Evolutionary conservation across 192 early-diverging fungal genomes (phyloP).

Genomic region (Umbelopsis sp.): DNA sequence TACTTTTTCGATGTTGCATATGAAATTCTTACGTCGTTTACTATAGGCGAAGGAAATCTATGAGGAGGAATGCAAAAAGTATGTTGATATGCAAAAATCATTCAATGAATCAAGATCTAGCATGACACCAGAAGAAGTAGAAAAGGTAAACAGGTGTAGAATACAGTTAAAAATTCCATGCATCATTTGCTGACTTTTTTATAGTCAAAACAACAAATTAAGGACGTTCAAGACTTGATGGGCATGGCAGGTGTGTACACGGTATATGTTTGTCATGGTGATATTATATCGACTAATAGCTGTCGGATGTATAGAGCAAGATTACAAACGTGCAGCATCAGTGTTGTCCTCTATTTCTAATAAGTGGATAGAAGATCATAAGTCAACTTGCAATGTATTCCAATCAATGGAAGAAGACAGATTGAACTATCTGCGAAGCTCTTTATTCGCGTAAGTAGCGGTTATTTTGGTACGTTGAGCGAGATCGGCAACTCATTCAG

Average conservation of each 20-base stretch:
- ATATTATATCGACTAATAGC: no score
- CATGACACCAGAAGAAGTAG: neutral
- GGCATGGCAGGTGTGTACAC: neutral
- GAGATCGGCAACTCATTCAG: no score
- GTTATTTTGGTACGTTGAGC: neutral
- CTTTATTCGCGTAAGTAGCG: slow-evolving; percentile 61
- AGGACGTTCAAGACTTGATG: neutral
- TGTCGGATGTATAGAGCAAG: no score
- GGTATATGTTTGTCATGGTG: no score
- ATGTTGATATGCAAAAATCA: neutral
- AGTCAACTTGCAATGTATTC: slow-evolving; percentile 46
- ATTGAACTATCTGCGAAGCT: slow-evolving; percentile 62
- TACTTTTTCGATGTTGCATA: neutral
- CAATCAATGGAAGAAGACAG: slow-evolving; percentile 72
- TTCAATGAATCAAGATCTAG: neutral
- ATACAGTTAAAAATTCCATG: neutral
- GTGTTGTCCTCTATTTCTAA: slow-evolving; percentile 37
- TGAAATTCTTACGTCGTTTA: no score
- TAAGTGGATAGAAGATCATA: slow-evolving; percentile 55
- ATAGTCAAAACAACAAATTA: slow-evolving; percentile 6
- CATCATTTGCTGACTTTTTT: neutral
- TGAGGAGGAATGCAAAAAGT: slow-evolving; percentile 7
- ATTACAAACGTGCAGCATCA: slow-evolving; percentile 47
- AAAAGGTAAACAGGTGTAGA: neutral
- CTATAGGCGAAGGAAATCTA: slow-evolving; percentile 7